Conservation (phyloP, 2,329 filamentous ascomycete genomes). For the Septoria petroselini region DNA sequence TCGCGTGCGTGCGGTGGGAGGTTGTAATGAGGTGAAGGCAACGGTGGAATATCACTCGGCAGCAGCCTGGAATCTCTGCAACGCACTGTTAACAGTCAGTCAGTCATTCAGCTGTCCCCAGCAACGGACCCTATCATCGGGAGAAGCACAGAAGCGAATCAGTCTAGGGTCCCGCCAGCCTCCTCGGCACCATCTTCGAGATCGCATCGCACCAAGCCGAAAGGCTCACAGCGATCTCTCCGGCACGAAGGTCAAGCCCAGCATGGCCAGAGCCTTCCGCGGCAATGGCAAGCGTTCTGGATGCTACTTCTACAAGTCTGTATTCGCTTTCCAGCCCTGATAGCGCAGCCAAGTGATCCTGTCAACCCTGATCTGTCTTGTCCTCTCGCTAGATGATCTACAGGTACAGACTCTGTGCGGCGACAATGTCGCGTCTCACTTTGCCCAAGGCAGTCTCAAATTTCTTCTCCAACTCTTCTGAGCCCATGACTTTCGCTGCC, state of each 20-base stretch:
- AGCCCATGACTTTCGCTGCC: constrained; percentile 96
- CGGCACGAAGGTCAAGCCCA: constrained; percentile 11
- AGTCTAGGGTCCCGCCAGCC: constrained; percentile 10
- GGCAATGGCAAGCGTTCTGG: constrained; percentile 11
- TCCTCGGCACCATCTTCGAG: constrained; percentile 13
- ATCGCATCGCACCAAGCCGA: constrained; percentile 13
- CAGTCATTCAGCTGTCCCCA: too few species aligned
- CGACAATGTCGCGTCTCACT: constrained; percentile 89
- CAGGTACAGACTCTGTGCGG: constrained; percentile 88
- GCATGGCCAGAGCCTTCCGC: constrained; percentile 13
- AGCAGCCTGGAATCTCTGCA: too few species aligned
- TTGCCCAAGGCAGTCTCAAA: constrained; percentile 83
- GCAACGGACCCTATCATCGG: background rate
- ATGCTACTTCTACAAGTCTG: constrained; percentile 3
- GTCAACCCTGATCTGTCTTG: background rate
- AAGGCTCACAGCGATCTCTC: constrained; percentile 12
- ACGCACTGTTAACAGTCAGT: too few species aligned
- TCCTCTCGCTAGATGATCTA: constrained; percentile 41
- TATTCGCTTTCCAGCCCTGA: background rate
- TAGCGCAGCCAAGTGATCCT: background rate
- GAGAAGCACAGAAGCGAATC: background rate
- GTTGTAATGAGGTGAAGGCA: too few species aligned
- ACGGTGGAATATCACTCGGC: too few species aligned
- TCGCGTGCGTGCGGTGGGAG: too few species aligned
- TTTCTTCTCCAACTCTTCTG: constrained; percentile 85